phyloP scores from a whole-genome alignment of 2,329 filamentous ascomycete genomes.

The Colletotrichum sidae region DNA sequence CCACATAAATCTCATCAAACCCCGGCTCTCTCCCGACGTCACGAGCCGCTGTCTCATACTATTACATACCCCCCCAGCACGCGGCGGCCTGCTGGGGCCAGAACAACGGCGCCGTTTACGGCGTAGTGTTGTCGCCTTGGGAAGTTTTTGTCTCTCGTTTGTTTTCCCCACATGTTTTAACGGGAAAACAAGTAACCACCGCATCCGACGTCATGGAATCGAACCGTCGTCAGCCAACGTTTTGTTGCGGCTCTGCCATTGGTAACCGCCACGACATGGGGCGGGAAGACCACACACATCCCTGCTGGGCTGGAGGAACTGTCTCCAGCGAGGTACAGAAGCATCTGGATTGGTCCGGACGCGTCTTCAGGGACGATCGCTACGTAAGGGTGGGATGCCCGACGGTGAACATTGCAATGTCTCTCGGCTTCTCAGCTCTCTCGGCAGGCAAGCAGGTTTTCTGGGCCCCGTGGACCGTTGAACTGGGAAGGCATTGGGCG shows the following conservation, averaged over 20 bases:
- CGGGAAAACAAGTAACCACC: too few species aligned
- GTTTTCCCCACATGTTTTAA: too few species aligned
- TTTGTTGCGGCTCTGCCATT: slow-evolving; percentile 11
- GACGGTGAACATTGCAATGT: background rate
- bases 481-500: too few species aligned
- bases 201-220: slow-evolving; percentile 1
- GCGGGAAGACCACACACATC: background rate
- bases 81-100: background rate
- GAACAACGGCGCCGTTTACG: too few species aligned
- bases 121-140: too few species aligned
- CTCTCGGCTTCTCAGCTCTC: background rate
- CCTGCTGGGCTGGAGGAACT: background rate
- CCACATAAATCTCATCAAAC: slow-evolving; percentile 2
- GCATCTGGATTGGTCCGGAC: slow-evolving; percentile 9
- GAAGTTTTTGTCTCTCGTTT: too few species aligned
- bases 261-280: slow-evolving; percentile 4
- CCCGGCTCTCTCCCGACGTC: slow-evolving; percentile 24
- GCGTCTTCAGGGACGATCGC: background rate
- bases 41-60: slow-evolving; percentile 8
- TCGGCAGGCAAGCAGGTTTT: too few species aligned
- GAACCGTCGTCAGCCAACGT: too few species aligned
- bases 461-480: too few species aligned
- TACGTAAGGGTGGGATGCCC: slow-evolving; percentile 1
- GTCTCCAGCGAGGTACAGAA: slow-evolving; percentile 1
- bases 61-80: background rate